A percentile compares a stretch with the other conserved stretches of the same genome.
phyloP scores from a whole-genome alignment of 2,329 filamentous ascomycete genomes.

The Fusarium hainanense region DNA sequence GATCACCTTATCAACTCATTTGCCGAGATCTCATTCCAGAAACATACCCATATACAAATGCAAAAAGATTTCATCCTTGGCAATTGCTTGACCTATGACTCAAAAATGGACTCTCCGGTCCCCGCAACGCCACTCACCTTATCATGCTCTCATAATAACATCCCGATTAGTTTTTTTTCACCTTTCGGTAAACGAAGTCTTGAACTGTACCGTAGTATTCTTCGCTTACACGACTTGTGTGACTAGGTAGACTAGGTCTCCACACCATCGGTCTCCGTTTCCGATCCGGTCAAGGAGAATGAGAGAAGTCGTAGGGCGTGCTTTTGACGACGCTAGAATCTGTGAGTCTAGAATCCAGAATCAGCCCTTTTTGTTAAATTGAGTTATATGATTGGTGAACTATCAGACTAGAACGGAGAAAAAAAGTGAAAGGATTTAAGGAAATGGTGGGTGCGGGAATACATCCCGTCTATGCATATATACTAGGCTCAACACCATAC shows the following conservation, averaged over 20 bases:
- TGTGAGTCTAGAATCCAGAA: conserved; percentile 16
- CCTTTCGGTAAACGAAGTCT: background rate
- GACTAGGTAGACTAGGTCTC: background rate
- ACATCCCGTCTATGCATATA: conserved; percentile 18
- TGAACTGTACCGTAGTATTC: background rate
- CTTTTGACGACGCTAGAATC: conserved; percentile 21
- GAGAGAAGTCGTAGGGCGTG: conserved; percentile 11
- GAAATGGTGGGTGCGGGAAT: conserved; percentile 8
- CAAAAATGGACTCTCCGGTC: background rate
- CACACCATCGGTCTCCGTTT: conserved; percentile 15
- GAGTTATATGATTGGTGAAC: background rate
- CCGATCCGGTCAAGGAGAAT: conserved; percentile 30
- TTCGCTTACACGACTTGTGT: background rate
- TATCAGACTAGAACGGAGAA: background rate
- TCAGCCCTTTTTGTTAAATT: conserved; percentile 10
- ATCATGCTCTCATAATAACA: background rate
- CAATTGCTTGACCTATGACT: conserved; percentile 5
- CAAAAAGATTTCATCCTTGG: background rate
- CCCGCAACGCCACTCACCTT: conserved; percentile 26
- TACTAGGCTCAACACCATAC: background rate
- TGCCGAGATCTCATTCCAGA: background rate
- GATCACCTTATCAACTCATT: background rate
- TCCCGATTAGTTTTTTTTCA: background rate
- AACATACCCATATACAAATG: background rate
- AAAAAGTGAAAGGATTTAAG: background rate